A percentile compares a stretch with the other conserved stretches of the same genome.
Evolutionary conservation across 2,329 filamentous ascomycete species (phyloP).

Genomic region (Volutella citrinella): DNA sequence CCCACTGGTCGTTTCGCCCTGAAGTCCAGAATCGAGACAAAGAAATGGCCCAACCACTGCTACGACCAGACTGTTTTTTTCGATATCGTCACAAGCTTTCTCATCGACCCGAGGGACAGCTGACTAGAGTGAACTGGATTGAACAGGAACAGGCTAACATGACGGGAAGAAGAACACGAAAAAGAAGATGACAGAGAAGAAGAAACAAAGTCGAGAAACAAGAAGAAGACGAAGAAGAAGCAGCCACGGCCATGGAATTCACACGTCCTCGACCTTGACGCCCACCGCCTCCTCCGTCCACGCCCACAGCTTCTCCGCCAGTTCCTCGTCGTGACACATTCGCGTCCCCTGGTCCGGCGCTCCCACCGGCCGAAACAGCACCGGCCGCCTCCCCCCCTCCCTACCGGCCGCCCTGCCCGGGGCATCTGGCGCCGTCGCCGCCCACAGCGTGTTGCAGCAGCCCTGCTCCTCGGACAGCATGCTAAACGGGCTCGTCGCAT

Average conservation of each 20-base stretch:
- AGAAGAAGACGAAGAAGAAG: too few relatives aligned
- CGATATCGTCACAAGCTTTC: too few relatives aligned
- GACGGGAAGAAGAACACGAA: constrained; percentile 4
- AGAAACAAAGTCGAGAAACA: too few relatives aligned
- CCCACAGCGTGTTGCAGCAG: constrained; percentile 30
- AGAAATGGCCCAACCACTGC: too few relatives aligned
- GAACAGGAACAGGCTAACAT: too few relatives aligned
- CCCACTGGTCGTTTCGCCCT: too few relatives aligned
- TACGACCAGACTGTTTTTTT: too few relatives aligned
- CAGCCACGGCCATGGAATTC: too few relatives aligned
- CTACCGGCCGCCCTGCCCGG: constrained; percentile 12
- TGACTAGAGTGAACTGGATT: too few relatives aligned
- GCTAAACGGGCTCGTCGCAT: constrained; percentile 16
- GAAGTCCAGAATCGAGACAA: too few relatives aligned
- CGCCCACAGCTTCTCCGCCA: constrained; percentile 35
- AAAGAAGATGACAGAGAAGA: constrained; percentile 1
- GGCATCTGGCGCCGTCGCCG: too few relatives aligned
- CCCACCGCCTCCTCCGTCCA: constrained; percentile 30
- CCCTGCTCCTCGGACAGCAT: constrained; percentile 27
- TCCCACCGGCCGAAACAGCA: constrained; percentile 28
- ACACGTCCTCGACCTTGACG: constrained; percentile 5
- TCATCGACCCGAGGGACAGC: too few relatives aligned
- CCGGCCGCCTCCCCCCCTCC: constrained; percentile 14
- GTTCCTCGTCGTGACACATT: constrained; percentile 22
- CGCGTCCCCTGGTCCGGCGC: constrained; percentile 16